Evolutionary conservation across 2,329 filamentous ascomycete genomes (phyloP).

Genomic region (Cercospora nicotianae): DNA sequence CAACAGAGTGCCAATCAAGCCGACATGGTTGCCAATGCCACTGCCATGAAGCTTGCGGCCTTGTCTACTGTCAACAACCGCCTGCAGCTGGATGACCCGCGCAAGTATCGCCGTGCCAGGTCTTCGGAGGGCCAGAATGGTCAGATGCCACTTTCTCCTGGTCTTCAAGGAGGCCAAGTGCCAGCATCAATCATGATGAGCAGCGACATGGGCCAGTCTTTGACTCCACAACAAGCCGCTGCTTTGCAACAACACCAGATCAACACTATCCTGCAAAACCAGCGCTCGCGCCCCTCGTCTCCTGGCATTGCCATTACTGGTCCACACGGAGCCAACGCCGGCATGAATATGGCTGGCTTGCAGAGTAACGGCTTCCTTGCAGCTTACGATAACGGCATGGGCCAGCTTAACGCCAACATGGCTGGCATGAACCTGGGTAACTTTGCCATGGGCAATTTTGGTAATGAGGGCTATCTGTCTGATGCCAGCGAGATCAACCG

Average conservation of each 20-base stretch:
- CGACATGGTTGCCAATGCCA: slow-evolving; percentile 98
- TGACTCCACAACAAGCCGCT: slow-evolving; percentile 61
- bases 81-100: slow-evolving; percentile 92
- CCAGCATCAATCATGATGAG: slow-evolving; percentile 79
- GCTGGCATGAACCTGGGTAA: slow-evolving; percentile 62
- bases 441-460: slow-evolving; percentile 64
- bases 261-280: slow-evolving; percentile 73
- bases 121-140: slow-evolving; percentile 62
- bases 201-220: slow-evolving; percentile 85
- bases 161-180: slow-evolving; percentile 42
- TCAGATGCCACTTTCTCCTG: slow-evolving; percentile 61
- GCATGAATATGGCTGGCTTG: slow-evolving; percentile 60
- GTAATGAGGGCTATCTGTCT: slow-evolving; percentile 83
- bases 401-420: slow-evolving; percentile 65
- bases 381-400: slow-evolving; percentile 69
- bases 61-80: slow-evolving; percentile 98
- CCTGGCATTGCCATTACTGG: slow-evolving; percentile 81
- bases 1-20: slow-evolving; percentile 67
- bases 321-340: slow-evolving; percentile 52
- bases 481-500: slow-evolving; percentile 90
- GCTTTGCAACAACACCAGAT: slow-evolving; percentile 66
- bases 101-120: slow-evolving; percentile 88
- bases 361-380: slow-evolving; percentile 92
- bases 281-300: slow-evolving; percentile 84
- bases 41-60: slow-evolving; percentile 96